Evolutionary conservation across 257 asterid genomes (phyloP).

Genomic region (Capsicum chinense): DNA sequence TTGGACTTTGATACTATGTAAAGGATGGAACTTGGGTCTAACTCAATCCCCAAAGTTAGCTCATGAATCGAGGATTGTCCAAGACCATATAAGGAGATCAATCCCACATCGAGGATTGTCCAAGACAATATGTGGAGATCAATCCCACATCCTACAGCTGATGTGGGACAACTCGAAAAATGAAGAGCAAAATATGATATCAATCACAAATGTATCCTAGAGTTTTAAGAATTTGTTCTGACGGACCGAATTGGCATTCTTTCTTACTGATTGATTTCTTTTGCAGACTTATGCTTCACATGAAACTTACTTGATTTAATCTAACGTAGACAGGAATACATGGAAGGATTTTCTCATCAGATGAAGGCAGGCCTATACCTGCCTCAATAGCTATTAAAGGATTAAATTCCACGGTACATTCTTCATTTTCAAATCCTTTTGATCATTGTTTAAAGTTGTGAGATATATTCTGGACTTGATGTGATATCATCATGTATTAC

Average conservation of each 20-base stretch:
- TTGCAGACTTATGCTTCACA: neutral
- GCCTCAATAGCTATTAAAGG: conserved; percentile 51
- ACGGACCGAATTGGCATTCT: neutral
- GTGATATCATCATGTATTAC: neutral
- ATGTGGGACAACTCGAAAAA: neutral
- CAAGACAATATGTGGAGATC: neutral
- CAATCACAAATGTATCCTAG: neutral
- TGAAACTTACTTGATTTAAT: conserved; percentile 7
- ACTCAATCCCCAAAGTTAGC: neutral
- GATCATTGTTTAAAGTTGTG: neutral
- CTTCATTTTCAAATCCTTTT: conserved; percentile 2
- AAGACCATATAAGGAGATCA: neutral
- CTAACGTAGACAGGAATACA: conserved; percentile 53
- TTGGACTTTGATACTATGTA: neutral
- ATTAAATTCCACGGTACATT: conserved; percentile 49
- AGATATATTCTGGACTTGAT: neutral
- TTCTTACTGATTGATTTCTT: conserved; percentile 9
- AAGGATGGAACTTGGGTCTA: neutral
- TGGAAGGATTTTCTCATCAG: conserved; percentile 54
- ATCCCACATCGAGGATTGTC: neutral
- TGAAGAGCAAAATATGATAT: neutral
- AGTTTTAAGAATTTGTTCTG: neutral
- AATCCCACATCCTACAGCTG: neutral
- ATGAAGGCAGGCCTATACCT: conserved; percentile 51
- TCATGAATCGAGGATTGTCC: neutral